Evolutionary conservation across 768 basidiomycete genomes (phyloP).

Genomic region (Naganishia friedmannii): DNA sequence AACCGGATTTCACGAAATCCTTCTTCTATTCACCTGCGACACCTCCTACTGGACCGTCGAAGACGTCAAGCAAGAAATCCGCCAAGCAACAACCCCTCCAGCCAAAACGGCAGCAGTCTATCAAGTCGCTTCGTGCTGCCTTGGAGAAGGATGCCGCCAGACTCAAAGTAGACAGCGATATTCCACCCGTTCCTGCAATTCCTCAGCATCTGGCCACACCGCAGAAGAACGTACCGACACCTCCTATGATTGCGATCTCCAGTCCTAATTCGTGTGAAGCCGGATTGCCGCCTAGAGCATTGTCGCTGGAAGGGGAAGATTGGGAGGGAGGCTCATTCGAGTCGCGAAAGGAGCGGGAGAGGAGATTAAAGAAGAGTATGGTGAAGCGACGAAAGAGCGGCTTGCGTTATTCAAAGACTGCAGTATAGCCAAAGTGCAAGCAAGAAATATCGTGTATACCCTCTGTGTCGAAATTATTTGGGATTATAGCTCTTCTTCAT

Average conservation of each 20-base stretch:
- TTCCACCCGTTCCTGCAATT: constrained; percentile 31
- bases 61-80: neutral
- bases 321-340: constrained; percentile 40
- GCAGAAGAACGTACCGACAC: constrained; percentile 29
- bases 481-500: constrained; percentile 8
- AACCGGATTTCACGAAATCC: constrained; percentile 47
- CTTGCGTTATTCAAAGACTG: constrained; percentile 22
- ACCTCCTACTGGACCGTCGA: constrained; percentile 35
- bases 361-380: constrained; percentile 25
- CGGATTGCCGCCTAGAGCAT: constrained; percentile 43
- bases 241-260: constrained; percentile 45
- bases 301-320: constrained; percentile 50
- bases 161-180: constrained; percentile 2
- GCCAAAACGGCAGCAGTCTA: constrained; percentile 40
- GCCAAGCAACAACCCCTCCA: constrained; percentile 8
- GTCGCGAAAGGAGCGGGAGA: constrained; percentile 25
- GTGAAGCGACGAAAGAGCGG: constrained; percentile 14
- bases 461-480: neutral
- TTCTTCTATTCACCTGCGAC: constrained; percentile 51
- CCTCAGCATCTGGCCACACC: constrained; percentile 13
- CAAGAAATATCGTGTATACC: neutral
- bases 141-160: constrained; percentile 29
- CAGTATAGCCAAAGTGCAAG: constrained; percentile 3
- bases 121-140: constrained; percentile 46
- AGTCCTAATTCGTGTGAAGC: constrained; percentile 48